Conservation (phyloP, 129 eudicot species). For the Kitagawia praeruptora region DNA sequence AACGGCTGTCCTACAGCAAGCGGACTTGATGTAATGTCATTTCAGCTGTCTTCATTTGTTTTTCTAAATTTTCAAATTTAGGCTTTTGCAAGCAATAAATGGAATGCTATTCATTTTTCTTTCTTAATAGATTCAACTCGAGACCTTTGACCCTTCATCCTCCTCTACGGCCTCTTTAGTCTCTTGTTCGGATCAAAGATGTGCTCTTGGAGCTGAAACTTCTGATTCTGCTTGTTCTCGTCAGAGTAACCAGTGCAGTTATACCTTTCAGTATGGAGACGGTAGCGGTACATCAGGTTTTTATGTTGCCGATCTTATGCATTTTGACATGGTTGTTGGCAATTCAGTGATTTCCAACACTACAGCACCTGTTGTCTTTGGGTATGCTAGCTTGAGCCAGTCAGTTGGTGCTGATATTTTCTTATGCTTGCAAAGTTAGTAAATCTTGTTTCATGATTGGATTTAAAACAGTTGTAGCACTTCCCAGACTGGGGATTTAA, state of each 20-base stretch:
- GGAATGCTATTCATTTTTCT: neutral
- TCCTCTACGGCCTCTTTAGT: conserved; percentile 59
- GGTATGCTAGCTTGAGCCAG: conserved; percentile 40
- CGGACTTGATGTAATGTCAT: conserved; percentile 71
- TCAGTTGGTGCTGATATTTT: neutral
- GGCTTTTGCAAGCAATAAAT: neutral
- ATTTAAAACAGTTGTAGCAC: conserved; percentile 76
- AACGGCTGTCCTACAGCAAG: conserved; percentile 77
- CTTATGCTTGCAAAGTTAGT: neutral
- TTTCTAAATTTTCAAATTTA: neutral
- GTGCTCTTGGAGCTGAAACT: conserved; percentile 58
- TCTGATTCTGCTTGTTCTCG: conserved; percentile 65
- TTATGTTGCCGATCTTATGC: conserved; percentile 67
- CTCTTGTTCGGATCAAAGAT: conserved; percentile 72
- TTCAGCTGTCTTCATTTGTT: neutral
- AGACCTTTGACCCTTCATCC: conserved; percentile 66
- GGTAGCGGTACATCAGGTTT: conserved; percentile 90
- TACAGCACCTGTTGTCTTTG: conserved; percentile 71
- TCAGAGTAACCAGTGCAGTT: conserved; percentile 60
- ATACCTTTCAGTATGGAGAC: conserved; percentile 87
- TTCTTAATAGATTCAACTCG: conserved; percentile 53
- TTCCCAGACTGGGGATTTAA: conserved; percentile 76
- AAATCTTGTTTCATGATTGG: conserved; percentile 19
- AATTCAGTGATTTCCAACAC: conserved; percentile 50
- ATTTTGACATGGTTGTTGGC: conserved; percentile 64